A percentile compares a stretch with the other conserved stretches of the same genome.
Conservation (phyloP, 2,329 filamentous ascomycete species). For the Calonectria ilicicola region DNA sequence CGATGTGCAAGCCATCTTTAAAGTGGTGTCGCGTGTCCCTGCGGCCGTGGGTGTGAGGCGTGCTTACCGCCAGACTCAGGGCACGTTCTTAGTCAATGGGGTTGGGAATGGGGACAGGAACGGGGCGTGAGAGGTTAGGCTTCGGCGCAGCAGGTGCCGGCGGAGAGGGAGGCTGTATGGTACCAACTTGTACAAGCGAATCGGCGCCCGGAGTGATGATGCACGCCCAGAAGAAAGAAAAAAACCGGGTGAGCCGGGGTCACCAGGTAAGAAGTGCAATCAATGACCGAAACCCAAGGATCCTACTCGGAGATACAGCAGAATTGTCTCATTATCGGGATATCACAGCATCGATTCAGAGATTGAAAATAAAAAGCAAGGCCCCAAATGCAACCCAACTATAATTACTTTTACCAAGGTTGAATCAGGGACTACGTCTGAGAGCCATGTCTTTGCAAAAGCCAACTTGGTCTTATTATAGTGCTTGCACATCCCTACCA, state of each 20-base stretch:
- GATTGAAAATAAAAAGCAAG: neutral
- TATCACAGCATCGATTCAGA: constrained; percentile 25
- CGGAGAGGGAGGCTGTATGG: constrained; percentile 26
- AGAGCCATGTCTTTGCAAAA: constrained; percentile 19
- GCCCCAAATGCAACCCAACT: constrained; percentile 1
- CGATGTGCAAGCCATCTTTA: constrained; percentile 40
- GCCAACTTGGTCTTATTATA: constrained; percentile 26
- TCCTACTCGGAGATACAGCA: constrained; percentile 32
- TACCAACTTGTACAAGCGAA: constrained; percentile 22
- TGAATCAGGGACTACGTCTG: constrained; percentile 24
- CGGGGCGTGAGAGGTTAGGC: constrained; percentile 35
- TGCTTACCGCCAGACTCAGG: constrained; percentile 34
- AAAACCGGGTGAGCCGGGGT: constrained; percentile 21
- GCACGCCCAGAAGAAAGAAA: constrained; percentile 32
- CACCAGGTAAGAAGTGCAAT: constrained; percentile 1
- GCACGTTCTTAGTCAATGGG: constrained; percentile 38
- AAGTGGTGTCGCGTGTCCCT: constrained; percentile 32
- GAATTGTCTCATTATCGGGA: constrained; percentile 35
- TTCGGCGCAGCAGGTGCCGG: constrained; percentile 27
- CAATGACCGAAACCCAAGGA: constrained; percentile 30
- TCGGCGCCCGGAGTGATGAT: constrained; percentile 34
- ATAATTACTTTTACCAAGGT: constrained; percentile 15
- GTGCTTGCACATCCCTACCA: constrained; percentile 38
- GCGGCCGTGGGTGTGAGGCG: constrained; percentile 22
- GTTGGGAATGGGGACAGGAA: constrained; percentile 37